Evolutionary conservation across 1,284 basidiomycete genomes (phyloP), one percentile per base, ranked within the genome.

Genomic region (Cutaneotrichosporon spelunceum): DNA sequence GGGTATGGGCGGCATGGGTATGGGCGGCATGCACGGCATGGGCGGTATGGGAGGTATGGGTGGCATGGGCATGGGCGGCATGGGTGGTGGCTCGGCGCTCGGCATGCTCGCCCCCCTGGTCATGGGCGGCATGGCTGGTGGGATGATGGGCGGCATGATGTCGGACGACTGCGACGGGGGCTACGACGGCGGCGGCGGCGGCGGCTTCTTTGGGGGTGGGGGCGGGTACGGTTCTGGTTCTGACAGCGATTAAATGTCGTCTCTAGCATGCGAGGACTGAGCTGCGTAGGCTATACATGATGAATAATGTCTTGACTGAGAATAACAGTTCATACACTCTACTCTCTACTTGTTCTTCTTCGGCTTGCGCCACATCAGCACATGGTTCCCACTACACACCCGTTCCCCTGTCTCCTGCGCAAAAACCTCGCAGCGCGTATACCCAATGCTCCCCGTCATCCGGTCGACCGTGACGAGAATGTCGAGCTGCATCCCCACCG

Each of bases 381-480:
- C 59, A 36, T 61, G 59, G 33, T 39, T 61, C 9, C 59, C 59
- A n/a, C 59, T 61, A 24, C 34, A 34, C 23, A 62, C 27, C 11
- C 56, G 56, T 33, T 33, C 52, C 14, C 60, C 60, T 7, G 39
- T 49, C 4, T 11, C 52, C 16, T 44, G 30, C n/a, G 53, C 50
- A 14, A 58, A 58, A 11, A 62, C 34, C 24, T 62, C 60, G 52
- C 56, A 57, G n/a, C 56, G 60, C 26, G 56, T 58, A 24, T 62
- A 53, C 21, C 52, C 60, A 9, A 62, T 44, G 4, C 30, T 54
- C 21, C 56, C 60, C 24, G 56, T 36, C 50, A 62, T 62, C 10
- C 56, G 56, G 33, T 62, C 60, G 21, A 62, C 52, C 2, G 60
- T 62, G 24, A 62, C 60, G 13, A 62, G 56, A n/a, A 62, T 57